A percentile compares a stretch with the other conserved stretches of the same genome.
Evolutionary conservation across 768 basidiomycete genomes (phyloP).

Genomic region (Boletus reticulatus): DNA sequence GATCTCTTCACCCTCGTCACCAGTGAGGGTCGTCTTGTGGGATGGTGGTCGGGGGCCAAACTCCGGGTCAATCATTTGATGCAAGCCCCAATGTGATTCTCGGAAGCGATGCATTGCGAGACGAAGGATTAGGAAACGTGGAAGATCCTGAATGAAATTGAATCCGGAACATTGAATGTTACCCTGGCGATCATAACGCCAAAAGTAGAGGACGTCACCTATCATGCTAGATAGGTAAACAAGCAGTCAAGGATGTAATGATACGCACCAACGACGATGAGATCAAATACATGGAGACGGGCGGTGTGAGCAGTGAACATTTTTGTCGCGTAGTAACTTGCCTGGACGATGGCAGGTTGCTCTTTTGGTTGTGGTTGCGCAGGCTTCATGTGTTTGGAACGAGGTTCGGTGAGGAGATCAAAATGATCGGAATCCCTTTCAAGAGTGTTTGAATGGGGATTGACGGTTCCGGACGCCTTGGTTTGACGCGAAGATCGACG

Average conservation of each 20-base stretch:
- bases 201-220: not conserved
- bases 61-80: not conserved
- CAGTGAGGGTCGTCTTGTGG: not conserved
- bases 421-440: not conserved
- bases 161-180: slow-evolving; percentile 4
- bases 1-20: not conserved
- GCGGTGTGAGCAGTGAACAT: too few relatives aligned
- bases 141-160: slow-evolving; percentile 13
- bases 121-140: slow-evolving; percentile 4
- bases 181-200: not conserved
- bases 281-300: too few relatives aligned
- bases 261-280: too few relatives aligned
- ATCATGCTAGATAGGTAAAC: too few relatives aligned
- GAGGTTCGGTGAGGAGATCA: not conserved
- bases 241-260: too few relatives aligned
- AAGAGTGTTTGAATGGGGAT: not conserved
- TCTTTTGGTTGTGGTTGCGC: too few relatives aligned
- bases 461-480: not conserved
- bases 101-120: slow-evolving; percentile 10
- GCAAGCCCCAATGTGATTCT: slow-evolving; percentile 7
- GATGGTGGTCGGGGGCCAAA: not conserved
- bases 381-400: not conserved
- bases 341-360: too few relatives aligned
- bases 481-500: not conserved
- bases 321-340: too few relatives aligned